phyloP scores from a whole-genome alignment of 2,329 filamentous ascomycete genomes.

The Hirsutella minnesotensis region DNA sequence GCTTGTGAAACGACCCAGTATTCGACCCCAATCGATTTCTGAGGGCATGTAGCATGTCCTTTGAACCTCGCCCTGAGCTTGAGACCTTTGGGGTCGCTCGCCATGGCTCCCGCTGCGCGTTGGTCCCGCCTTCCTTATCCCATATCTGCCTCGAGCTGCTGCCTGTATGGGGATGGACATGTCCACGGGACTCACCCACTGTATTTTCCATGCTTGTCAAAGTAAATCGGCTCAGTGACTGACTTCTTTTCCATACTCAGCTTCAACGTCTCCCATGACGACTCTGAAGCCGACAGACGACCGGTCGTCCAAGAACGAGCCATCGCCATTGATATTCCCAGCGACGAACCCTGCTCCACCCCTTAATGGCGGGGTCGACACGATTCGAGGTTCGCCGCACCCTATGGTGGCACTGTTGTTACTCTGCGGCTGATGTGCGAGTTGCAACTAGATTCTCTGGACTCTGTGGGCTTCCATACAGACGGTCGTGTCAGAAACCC shows the following conservation, averaged over 20 bases:
- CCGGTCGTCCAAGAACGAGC: neutral
- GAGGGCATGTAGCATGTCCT: slow-evolving; percentile 6
- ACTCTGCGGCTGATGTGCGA: too few relatives aligned
- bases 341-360: neutral
- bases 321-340: neutral
- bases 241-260: slow-evolving; percentile 7
- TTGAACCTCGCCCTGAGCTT: slow-evolving; percentile 2
- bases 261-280: slow-evolving; percentile 6
- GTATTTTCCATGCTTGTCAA: neutral
- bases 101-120: slow-evolving; percentile 17
- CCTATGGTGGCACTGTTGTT: neutral
- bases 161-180: neutral
- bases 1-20: slow-evolving; percentile 2
- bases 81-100: slow-evolving; percentile 10
- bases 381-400: neutral
- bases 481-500: slow-evolving; percentile 35
- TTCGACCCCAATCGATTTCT: neutral
- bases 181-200: neutral
- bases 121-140: slow-evolving; percentile 7
- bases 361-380: neutral
- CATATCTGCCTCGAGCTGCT: neutral
- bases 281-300: neutral
- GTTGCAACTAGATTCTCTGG: neutral
- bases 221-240: slow-evolving; percentile 4
- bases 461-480: slow-evolving; percentile 2